These are phyloP conservation scores for Alternaria atra DNA, from an alignment of 2,329 filamentous ascomycete species.

Conservation along the genomic window DNA sequence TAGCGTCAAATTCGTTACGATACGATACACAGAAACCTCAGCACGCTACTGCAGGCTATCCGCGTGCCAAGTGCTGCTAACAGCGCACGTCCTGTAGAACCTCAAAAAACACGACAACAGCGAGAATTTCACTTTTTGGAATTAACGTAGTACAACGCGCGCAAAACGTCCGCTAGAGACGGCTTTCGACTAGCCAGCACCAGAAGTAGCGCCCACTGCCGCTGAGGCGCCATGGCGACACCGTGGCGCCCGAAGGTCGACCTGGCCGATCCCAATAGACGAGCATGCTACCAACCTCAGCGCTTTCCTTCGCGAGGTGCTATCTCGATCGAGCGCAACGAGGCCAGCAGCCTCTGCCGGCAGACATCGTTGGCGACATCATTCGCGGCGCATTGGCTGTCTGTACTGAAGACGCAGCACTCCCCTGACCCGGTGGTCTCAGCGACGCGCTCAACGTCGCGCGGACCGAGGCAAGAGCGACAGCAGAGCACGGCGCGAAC, in stretches of 20 bases:
- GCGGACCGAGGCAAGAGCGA: slow-evolving; percentile 22
- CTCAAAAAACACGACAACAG: no score
- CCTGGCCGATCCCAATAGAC: slow-evolving; percentile 9
- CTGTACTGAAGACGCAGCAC: slow-evolving; percentile 27
- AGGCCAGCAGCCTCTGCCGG: slow-evolving; percentile 18
- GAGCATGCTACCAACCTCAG: slow-evolving; percentile 25
- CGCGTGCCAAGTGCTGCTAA: no score
- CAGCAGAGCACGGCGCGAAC: slow-evolving; percentile 15
- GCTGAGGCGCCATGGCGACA: slow-evolving; percentile 12
- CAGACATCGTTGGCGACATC: slow-evolving; percentile 19
- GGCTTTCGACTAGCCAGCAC: no score
- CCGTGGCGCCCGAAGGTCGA: slow-evolving; percentile 2
- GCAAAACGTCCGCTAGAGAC: slow-evolving; percentile 5
- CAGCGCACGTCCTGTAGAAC: no score
- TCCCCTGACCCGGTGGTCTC: slow-evolving; percentile 21
- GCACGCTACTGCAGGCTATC: no score
- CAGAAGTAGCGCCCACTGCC: slow-evolving; percentile 20
- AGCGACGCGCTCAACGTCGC: slow-evolving; percentile 21
- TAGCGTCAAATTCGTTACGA: no score
- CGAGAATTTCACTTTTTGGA: slow-evolving; percentile 26
- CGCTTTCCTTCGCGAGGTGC: slow-evolving; percentile 5
- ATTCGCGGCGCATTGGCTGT: slow-evolving; percentile 22
- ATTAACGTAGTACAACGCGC: slow-evolving; percentile 18
- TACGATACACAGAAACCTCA: no score
- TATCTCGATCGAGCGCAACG: neutral